Evolutionary conservation across 495 filamentous ascomycete species (phyloP), one percentile per base, ranked within the genome.

Genomic region (Penicillium tannophilum): DNA sequence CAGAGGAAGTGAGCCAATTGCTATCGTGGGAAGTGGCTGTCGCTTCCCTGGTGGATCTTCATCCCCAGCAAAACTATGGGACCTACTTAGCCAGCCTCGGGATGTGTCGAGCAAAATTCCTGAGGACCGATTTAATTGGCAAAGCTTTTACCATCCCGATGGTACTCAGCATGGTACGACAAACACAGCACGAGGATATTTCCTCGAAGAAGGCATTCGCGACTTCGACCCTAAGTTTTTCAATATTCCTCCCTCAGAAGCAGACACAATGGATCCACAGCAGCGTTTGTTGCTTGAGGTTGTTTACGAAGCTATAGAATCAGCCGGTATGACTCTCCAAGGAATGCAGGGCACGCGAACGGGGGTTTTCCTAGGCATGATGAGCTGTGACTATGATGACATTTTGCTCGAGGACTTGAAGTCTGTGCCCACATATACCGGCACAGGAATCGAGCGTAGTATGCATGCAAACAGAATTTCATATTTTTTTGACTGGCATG

Each of bases 261-360:
- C 82, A 45, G 60, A 60, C 3, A 19, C 42, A 11, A 76, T 79
- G 58, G 76, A 79, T 53, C 70, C 71, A 56, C 75, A 79, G 49
- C 74, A 77, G n/a, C 39, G 39, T 1, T 41, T 41, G 16, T 69
- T 84, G 20, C 68, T 83, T 16, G 86, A 63, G 67, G 14, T 70
- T 3, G 76, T 80, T 14, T 86, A 83, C 35, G 81, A 86, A 56
- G 77, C 76, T 0, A 64, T 88, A 3, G 84, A 87, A 55, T 75
- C 41, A 16, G 56, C 17, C 12, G 28, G 41, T 6, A 31, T 42
- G 10, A 33, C 49, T n/a, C n/a, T 59, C 0, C 30, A 54, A 16
- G 19, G 17, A 14, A 10, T 45, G 11, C 16, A 12, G 28, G 56
- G 56, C 19, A 47, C 43, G n/a, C 6, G 35, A 4, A 53, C 56